Conservation (phyloP, 345 rosid species). For the Salix koriyanagi region DNA sequence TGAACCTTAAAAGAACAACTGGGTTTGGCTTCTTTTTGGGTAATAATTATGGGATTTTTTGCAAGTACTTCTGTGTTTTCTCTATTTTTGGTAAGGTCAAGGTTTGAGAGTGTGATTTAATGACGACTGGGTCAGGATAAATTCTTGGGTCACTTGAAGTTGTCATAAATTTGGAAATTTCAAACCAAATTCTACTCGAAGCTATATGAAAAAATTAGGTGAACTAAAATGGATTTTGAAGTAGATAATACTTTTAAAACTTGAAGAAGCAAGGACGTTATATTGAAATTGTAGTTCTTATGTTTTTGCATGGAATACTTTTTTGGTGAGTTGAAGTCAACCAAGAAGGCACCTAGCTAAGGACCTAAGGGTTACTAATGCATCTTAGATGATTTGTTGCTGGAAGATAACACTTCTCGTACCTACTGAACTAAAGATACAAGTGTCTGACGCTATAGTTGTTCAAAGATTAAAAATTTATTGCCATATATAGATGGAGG, state of each 20-base stretch:
- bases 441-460: background rate
- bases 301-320: background rate
- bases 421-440: background rate
- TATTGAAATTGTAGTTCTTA: background rate
- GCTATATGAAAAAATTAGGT: background rate
- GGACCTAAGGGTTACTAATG: background rate
- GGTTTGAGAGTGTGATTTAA: background rate
- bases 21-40: background rate
- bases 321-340: background rate
- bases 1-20: background rate
- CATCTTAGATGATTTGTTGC: background rate
- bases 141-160: background rate
- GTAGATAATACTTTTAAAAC: background rate
- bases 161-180: background rate
- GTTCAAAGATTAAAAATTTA: background rate
- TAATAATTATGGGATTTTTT: background rate
- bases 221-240: background rate
- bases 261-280: background rate
- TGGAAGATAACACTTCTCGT: background rate
- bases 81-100: slow-evolving; percentile 3
- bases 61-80: background rate
- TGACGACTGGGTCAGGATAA: background rate
- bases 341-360: background rate
- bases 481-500: background rate
- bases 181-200: background rate